These are phyloP conservation scores for Umbilicus rupestris DNA, from an alignment of 164 flowering plant genomes.

Conservation along the genomic window DNA sequence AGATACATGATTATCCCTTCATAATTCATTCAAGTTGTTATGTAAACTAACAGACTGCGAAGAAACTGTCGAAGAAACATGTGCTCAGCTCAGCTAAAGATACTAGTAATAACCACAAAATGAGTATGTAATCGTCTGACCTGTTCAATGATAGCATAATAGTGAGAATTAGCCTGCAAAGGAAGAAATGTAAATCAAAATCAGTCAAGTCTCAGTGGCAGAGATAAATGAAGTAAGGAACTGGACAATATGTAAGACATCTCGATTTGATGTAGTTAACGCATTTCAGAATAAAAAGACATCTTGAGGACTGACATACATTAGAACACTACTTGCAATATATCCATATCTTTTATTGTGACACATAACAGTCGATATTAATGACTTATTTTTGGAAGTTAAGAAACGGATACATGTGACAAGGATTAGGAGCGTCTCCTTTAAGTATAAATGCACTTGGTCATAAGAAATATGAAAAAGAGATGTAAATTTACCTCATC, in stretches of 20 bases:
- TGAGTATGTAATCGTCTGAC: conserved; percentile 22
- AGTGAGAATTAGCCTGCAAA: conserved; percentile 89
- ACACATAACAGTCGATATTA: neutral
- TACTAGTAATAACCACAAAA: neutral
- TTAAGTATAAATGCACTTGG: neutral
- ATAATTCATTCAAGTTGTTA: too few relatives aligned
- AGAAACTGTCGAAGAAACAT: neutral
- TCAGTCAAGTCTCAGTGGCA: conserved; percentile 5
- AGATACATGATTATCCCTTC: neutral
- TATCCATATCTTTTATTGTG: neutral
- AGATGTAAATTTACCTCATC: conserved; percentile 66
- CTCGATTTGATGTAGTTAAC: too few relatives aligned
- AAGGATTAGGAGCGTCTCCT: neutral
- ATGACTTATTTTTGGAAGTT: neutral
- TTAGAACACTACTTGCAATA: neutral
- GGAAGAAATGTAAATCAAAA: conserved; percentile 5
- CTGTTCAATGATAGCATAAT: conserved; percentile 89
- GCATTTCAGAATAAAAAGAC: neutral
- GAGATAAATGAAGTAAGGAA: neutral
- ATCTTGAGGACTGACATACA: neutral
- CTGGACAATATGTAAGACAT: too few relatives aligned
- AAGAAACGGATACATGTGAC: neutral
- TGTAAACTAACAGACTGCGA: neutral
- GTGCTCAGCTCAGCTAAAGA: neutral
- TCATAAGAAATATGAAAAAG: neutral